Conservation (phyloP, 2,329 filamentous ascomycete genomes). For the Beauveria rudraprayagi region DNA sequence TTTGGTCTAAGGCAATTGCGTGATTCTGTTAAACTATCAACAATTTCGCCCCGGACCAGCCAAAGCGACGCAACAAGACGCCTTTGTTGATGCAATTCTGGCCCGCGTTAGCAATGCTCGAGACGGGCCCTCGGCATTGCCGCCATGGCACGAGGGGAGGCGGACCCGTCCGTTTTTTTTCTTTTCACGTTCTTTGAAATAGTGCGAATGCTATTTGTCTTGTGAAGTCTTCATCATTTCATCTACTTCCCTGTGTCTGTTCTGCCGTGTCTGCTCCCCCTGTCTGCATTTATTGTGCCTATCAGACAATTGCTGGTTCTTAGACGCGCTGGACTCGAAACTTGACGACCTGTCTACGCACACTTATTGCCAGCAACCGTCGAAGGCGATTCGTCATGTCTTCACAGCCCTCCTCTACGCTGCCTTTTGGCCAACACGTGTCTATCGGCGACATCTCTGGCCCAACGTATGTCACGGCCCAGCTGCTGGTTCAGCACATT, state of each 20-base stretch:
- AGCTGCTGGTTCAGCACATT: conserved; percentile 91
- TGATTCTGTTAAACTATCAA: conserved; percentile 31
- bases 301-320: background rate
- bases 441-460: conserved; percentile 60
- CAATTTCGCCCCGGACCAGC: conserved; percentile 20
- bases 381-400: conserved; percentile 18
- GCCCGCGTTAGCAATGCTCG: conserved; percentile 12
- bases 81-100: conserved; percentile 15
- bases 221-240: background rate
- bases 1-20: conserved; percentile 29
- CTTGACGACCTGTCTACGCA: background rate
- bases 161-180: conserved; percentile 1
- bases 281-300: background rate
- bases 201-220: conserved; percentile 3
- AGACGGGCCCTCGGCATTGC: conserved; percentile 5
- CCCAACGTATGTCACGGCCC: conserved; percentile 86
- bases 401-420: conserved; percentile 40
- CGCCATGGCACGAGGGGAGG: background rate
- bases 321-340: background rate
- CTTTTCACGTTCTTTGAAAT: background rate
- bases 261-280: background rate
- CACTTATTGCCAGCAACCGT: background rate
- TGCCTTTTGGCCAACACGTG: conserved; percentile 50
- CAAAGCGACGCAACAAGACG: background rate
- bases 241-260: background rate